Conservation (phyloP, 2,329 filamentous ascomycete genomes). For the Anisogramma anomala region DNA sequence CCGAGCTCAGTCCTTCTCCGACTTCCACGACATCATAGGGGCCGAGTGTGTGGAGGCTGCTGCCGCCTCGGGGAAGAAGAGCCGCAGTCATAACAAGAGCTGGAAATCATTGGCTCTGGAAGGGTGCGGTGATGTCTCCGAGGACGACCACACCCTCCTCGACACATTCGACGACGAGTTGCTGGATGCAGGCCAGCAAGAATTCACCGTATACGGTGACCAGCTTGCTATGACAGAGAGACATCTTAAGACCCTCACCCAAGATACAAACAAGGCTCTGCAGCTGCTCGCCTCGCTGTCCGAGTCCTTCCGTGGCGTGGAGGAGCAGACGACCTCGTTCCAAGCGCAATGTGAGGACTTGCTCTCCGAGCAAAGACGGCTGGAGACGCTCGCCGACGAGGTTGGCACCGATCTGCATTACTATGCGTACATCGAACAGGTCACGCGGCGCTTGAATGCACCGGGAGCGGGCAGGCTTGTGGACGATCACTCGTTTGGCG, state of each 20-base stretch:
- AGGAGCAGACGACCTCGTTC: conserved; percentile 85
- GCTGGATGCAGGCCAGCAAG: conserved; percentile 70
- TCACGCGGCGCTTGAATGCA: conserved; percentile 80
- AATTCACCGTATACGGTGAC: conserved; percentile 74
- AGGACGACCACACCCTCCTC: conserved; percentile 24
- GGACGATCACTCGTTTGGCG: conserved; percentile 70
- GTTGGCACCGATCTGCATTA: conserved; percentile 87
- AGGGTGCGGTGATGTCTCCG: conserved; percentile 18
- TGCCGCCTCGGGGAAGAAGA: conserved; percentile 28
- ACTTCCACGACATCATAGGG: conserved; percentile 56
- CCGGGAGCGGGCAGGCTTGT: conserved; percentile 81
- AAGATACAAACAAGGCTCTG: conserved; percentile 62
- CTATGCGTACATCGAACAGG: conserved; percentile 85
- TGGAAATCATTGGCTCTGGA: conserved; percentile 40
- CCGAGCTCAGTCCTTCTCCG: conserved; percentile 66
- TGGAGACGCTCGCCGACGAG: conserved; percentile 69
- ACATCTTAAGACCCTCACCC: conserved; percentile 68
- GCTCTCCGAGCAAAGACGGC: conserved; percentile 65
- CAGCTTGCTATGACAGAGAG: conserved; percentile 70
- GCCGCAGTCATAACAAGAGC: conserved; percentile 29
- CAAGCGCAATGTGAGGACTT: conserved; percentile 85
- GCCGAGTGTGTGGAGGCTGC: conserved; percentile 43
- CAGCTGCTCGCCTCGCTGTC: conserved; percentile 67
- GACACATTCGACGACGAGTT: conserved; percentile 57
- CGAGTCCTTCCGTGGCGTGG: conserved; percentile 76